phyloP scores from a whole-genome alignment of 108 stramenopile species.

The Thalassiosira profunda region DNA sequence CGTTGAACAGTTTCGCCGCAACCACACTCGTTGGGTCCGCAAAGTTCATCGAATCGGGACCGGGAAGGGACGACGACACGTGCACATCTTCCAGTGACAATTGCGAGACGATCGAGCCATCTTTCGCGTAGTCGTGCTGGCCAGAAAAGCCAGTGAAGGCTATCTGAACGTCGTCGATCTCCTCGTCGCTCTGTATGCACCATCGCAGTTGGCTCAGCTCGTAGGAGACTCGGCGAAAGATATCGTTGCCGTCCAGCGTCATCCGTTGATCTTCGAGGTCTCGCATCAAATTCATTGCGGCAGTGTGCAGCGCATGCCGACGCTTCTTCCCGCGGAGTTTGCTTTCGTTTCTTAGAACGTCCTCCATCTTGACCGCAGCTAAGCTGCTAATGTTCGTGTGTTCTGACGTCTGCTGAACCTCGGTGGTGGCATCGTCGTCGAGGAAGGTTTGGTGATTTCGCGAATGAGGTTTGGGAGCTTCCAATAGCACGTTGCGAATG shows the following conservation, averaged over 20 bases:
- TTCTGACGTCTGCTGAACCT: no score
- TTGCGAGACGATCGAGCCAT: conserved; percentile 33
- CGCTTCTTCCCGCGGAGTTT: conserved; percentile 35
- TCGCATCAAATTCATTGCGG: conserved; percentile 36
- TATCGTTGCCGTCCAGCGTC: conserved; percentile 15
- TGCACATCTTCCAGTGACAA: conserved; percentile 48
- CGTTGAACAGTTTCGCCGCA: conserved; percentile 28
- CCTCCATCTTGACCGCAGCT: conserved; percentile 48
- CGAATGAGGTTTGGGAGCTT: conserved; percentile 41
- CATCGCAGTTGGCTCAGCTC: conserved; percentile 44
- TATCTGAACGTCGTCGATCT: conserved; percentile 48
- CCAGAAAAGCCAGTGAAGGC: conserved; percentile 48
- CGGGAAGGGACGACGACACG: conserved; percentile 34
- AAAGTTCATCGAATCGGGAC: conserved; percentile 48
- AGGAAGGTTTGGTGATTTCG: conserved; percentile 20
- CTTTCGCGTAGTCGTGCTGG: conserved; percentile 37
- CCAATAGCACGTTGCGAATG: conserved; percentile 47
- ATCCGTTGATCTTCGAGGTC: conserved; percentile 42
- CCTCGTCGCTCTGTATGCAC: conserved; percentile 39
- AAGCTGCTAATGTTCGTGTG: conserved; percentile 27
- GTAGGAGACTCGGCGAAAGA: conserved; percentile 42
- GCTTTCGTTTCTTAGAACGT: conserved; percentile 8
- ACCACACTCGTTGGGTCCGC: conserved; percentile 40
- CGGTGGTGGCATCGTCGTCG: conserved; percentile 7
- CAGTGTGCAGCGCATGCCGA: conserved; percentile 21